Conservation (phyloP, 805 yeast species). For the Torulaspora quercuum region DNA sequence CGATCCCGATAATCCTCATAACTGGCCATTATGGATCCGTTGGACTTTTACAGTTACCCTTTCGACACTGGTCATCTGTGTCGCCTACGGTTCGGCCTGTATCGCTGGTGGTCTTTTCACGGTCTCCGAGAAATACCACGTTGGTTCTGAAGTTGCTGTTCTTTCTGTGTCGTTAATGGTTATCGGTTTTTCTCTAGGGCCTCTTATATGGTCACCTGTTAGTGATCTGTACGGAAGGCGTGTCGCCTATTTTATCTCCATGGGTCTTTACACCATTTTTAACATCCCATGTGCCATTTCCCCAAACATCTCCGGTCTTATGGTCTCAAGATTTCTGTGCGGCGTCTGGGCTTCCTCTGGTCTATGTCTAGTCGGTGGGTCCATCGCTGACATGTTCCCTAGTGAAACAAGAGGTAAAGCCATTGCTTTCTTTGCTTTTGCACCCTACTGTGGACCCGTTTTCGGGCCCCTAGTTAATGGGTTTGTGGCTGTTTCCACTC, state of each 20-base stretch:
- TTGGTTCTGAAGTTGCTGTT: constrained; percentile 73
- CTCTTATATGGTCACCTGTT: constrained; percentile 84
- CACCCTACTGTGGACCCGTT: constrained; percentile 92
- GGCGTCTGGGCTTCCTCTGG: constrained; percentile 87
- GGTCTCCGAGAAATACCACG: constrained; percentile 62
- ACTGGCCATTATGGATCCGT: constrained; percentile 59
- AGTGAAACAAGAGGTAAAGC: constrained; percentile 80
- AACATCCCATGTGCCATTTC: constrained; percentile 85
- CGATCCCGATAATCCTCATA: constrained; percentile 89
- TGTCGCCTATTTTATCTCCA: constrained; percentile 74
- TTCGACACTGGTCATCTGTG: constrained; percentile 74
- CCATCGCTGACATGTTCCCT: constrained; percentile 86
- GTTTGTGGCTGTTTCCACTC: constrained; percentile 71
- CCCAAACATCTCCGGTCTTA: constrained; percentile 73
- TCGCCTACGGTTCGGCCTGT: constrained; percentile 91
- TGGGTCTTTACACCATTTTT: constrained; percentile 70
- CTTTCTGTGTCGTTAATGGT: constrained; percentile 85
- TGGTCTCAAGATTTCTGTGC: constrained; percentile 80
- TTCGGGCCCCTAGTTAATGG: constrained; percentile 87
- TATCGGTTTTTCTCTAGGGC: constrained; percentile 82
- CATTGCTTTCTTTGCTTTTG: constrained; percentile 85
- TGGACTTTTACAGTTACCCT: constrained; percentile 68
- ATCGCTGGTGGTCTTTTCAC: constrained; percentile 81
- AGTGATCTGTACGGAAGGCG: constrained; percentile 83
- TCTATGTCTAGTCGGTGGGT: constrained; percentile 83